Percentiles rank a stretch among this genome's conserved stretches.
These are phyloP conservation scores for Exophiala aquamarina DNA, from an alignment of 2,329 filamentous ascomycete species.

Conservation along the genomic window DNA sequence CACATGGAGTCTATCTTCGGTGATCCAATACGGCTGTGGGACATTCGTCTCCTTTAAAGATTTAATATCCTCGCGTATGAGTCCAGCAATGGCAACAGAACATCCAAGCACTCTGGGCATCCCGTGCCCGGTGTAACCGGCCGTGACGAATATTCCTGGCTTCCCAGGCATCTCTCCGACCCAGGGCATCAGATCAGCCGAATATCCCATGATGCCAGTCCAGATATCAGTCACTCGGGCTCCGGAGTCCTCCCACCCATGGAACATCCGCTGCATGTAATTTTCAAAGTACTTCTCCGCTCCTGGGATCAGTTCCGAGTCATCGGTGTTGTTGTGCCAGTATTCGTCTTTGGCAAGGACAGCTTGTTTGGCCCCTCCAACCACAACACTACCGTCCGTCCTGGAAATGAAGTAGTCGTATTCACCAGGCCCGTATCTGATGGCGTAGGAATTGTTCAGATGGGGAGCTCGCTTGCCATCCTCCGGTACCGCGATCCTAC, in stretches of 20 bases:
- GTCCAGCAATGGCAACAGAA: slow-evolving; percentile 55
- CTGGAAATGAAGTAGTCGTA: slow-evolving; percentile 70
- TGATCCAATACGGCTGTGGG: slow-evolving; percentile 37
- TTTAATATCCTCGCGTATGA: slow-evolving; percentile 21
- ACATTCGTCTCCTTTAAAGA: slow-evolving; percentile 32
- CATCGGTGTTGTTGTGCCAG: slow-evolving; percentile 49
- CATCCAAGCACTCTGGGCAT: slow-evolving; percentile 61
- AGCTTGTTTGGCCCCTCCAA: slow-evolving; percentile 60
- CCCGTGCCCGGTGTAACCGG: slow-evolving; percentile 66
- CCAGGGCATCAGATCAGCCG: slow-evolving; percentile 51
- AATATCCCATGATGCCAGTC: slow-evolving; percentile 55
- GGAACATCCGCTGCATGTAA: slow-evolving; percentile 39
- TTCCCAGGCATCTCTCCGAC: slow-evolving; percentile 51
- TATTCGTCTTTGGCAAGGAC: slow-evolving; percentile 31
- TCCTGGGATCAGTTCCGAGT: slow-evolving; percentile 39
- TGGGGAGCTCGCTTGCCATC: slow-evolving; percentile 27
- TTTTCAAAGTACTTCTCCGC: slow-evolving; percentile 39
- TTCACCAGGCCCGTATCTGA: slow-evolving; percentile 58
- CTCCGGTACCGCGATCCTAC: slow-evolving; percentile 45
- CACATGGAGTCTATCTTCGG: slow-evolving; percentile 27
- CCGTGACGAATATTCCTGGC: slow-evolving; percentile 54
- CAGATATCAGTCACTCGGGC: slow-evolving; percentile 34
- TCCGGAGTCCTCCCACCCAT: slow-evolving; percentile 41
- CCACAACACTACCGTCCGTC: slow-evolving; percentile 55
- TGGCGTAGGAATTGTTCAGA: slow-evolving; percentile 57